Conservation (phyloP, 2,329 filamentous ascomycete genomes). For the Monilinia fructicola region DNA sequence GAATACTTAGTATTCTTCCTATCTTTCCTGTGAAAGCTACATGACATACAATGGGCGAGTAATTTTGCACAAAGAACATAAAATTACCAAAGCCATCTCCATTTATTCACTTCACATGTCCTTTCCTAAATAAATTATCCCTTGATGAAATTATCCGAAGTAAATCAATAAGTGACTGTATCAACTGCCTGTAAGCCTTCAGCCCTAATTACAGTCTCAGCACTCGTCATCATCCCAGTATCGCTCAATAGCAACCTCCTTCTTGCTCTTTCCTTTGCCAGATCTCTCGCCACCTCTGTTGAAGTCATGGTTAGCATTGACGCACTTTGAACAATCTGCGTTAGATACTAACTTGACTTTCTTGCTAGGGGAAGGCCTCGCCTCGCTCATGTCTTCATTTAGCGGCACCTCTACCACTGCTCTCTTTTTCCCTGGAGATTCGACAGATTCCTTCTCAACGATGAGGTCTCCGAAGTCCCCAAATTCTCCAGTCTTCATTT, state of each 20-base stretch:
- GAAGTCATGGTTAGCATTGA: neutral
- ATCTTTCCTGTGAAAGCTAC: accelerated
- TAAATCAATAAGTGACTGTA: neutral
- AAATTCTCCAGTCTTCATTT: neutral
- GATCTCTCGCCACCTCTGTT: neutral
- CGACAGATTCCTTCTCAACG: neutral
- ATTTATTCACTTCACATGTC: neutral
- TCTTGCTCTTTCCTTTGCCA: neutral
- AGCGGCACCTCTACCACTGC: neutral
- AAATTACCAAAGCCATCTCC: neutral
- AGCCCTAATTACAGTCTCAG: neutral
- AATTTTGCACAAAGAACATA: neutral
- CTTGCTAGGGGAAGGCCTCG: neutral
- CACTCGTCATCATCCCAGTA: neutral
- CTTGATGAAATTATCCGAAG: neutral
- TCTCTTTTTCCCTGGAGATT: neutral
- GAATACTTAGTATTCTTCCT: neutral
- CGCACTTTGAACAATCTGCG: neutral
- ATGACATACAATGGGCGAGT: neutral
- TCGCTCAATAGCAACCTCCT: neutral
- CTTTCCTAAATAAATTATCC: neutral
- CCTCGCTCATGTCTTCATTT: neutral
- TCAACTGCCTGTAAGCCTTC: neutral
- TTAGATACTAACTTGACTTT: neutral
- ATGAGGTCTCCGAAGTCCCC: constrained; percentile 8